Percentiles rank a stretch among this genome's conserved stretches.
Evolutionary conservation across 2,329 filamentous ascomycete species (phyloP).

Genomic region (Xylariales sp.): DNA sequence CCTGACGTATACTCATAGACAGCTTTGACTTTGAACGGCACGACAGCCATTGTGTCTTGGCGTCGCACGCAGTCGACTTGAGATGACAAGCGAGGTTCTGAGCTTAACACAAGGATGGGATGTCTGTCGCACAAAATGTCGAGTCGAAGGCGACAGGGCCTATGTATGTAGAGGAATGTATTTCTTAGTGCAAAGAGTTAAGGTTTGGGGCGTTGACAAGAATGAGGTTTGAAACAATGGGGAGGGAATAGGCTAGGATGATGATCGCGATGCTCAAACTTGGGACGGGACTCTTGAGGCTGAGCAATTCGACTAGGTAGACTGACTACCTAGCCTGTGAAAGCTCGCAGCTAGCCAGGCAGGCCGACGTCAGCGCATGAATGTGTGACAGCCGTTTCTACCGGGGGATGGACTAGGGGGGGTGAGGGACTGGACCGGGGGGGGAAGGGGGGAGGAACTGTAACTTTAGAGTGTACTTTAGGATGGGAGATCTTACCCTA

Average conservation of each 20-base stretch:
- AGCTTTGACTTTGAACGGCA: constrained; percentile 93
- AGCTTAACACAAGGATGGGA: constrained; percentile 21
- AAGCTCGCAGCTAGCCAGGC: constrained; percentile 54
- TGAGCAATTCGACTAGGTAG: constrained; percentile 50
- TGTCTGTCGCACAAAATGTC: constrained; percentile 21
- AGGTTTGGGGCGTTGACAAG: constrained; percentile 10
- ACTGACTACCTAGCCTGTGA: constrained; percentile 47
- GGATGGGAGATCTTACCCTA: constrained; percentile 41
- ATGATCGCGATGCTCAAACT: constrained; percentile 41
- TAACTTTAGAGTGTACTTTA: constrained; percentile 5
- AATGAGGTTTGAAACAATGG: constrained; percentile 32
- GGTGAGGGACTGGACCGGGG: constrained; percentile 1
- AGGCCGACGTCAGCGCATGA: constrained; percentile 64
- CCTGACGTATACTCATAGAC: constrained; percentile 92
- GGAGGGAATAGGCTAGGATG: constrained; percentile 29
- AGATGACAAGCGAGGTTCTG: constrained; percentile 36
- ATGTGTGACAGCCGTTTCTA: constrained; percentile 44
- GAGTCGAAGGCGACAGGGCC: constrained; percentile 10
- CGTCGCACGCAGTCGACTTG: constrained; percentile 27
- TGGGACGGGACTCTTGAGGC: constrained; percentile 44
- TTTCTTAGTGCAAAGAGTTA: constrained; percentile 11
- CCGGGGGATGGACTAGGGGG: constrained; percentile 2
- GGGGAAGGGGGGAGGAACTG: background rate
- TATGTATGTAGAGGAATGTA: constrained; percentile 12
- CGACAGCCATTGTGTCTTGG: constrained; percentile 69